Conservation (phyloP, 106 monocot species). For the Allium cepa region DNA sequence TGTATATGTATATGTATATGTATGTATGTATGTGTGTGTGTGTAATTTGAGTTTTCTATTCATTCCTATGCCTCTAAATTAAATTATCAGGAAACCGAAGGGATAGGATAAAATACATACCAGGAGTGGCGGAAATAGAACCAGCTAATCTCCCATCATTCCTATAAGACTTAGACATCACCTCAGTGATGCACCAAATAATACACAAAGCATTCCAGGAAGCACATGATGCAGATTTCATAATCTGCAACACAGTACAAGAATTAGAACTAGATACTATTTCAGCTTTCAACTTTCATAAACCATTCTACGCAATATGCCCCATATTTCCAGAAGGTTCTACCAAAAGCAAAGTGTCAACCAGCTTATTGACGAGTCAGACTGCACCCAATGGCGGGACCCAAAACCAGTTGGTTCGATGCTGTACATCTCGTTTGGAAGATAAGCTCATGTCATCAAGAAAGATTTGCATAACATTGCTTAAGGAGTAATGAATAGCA, state of each 20-base stretch:
- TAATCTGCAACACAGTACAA: constrained; percentile 59
- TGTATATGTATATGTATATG: no score
- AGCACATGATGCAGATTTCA: constrained; percentile 41
- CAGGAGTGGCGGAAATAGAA: constrained; percentile 45
- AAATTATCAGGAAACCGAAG: constrained; percentile 19
- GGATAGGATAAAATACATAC: constrained; percentile 58
- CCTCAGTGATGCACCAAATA: constrained; percentile 41
- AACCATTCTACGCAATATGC: constrained; percentile 65
- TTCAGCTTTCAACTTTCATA: constrained; percentile 20
- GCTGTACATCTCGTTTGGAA: constrained; percentile 81
- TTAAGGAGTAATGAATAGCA: constrained; percentile 29
- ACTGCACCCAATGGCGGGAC: constrained; percentile 67
- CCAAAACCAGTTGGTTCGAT: constrained; percentile 31
- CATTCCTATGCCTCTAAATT: no score
- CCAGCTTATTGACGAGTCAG: constrained; percentile 66
- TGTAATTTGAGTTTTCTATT: not conserved
- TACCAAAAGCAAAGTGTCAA: constrained; percentile 23
- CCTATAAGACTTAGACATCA: constrained; percentile 40
- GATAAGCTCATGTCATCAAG: constrained; percentile 52
- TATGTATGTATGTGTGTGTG: no score
- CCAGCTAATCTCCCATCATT: constrained; percentile 60
- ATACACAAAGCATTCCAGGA: constrained; percentile 56
- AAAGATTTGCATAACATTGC: constrained; percentile 57
- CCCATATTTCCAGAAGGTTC: constrained; percentile 40
- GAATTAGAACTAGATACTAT: constrained; percentile 54